Evolutionary conservation across 2,329 filamentous ascomycete genomes (phyloP).

Genomic region (Chaetomium globosum): DNA sequence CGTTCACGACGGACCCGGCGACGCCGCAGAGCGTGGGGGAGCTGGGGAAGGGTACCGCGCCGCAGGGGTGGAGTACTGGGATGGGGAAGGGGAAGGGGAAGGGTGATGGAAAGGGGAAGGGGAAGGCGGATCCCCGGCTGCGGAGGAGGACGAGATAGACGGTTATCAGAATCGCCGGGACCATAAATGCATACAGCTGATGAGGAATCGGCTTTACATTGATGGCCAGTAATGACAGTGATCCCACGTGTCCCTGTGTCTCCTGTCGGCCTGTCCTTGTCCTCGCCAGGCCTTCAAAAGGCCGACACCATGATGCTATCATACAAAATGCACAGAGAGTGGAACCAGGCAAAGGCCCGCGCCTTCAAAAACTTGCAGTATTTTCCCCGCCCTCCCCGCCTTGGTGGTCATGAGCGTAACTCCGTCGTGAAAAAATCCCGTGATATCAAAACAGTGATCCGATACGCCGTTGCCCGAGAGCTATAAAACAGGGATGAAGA

Average conservation of each 20-base stretch:
- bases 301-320: conserved; percentile 13
- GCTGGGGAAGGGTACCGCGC: conserved; percentile 40
- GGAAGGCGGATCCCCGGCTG: background rate
- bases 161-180: no score
- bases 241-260: conserved; percentile 10
- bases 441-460: conserved; percentile 27
- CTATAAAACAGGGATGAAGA: conserved; percentile 22
- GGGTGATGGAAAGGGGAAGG: conserved; percentile 2
- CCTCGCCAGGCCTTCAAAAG: background rate
- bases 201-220: background rate
- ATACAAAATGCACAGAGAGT: conserved; percentile 33
- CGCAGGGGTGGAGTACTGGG: conserved; percentile 37
- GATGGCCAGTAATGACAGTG: conserved; percentile 22
- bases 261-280: background rate
- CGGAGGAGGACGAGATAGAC: conserved; percentile 13
- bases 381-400: background rate
- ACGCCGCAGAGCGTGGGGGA: conserved; percentile 36
- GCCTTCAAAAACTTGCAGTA: background rate
- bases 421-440: conserved; percentile 18
- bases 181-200: background rate
- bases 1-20: conserved; percentile 44
- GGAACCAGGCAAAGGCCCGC: conserved; percentile 25
- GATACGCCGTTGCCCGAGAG: conserved; percentile 27
- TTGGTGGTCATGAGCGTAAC: conserved; percentile 25
- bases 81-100: conserved; percentile 16